phyloP scores from a whole-genome alignment of 2,329 filamentous ascomycete genomes.

The Pyricularia grisea region DNA sequence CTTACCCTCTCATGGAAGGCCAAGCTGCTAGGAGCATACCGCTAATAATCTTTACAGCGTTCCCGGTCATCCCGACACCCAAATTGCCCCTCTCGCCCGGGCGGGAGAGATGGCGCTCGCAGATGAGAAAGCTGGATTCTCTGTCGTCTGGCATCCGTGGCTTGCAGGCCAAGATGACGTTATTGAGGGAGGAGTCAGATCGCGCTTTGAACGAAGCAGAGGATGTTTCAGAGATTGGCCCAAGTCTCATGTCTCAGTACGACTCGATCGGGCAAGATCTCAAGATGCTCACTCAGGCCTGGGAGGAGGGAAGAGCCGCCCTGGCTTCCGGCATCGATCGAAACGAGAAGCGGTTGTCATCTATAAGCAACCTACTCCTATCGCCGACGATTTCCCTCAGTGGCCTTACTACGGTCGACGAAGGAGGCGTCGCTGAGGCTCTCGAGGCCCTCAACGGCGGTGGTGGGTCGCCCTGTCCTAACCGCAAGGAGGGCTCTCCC shows the following conservation, averaged over 20 bases:
- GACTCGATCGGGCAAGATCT: constrained; percentile 89
- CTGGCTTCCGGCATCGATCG: constrained; percentile 74
- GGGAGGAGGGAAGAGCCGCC: constrained; percentile 80
- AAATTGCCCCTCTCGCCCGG: constrained; percentile 56
- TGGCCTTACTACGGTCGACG: constrained; percentile 55
- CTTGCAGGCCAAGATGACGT: constrained; percentile 87
- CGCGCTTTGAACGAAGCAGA: constrained; percentile 64
- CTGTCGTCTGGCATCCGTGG: constrained; percentile 85
- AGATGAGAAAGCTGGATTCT: constrained; percentile 79
- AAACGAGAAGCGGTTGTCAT: constrained; percentile 62
- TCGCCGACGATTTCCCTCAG: constrained; percentile 56
- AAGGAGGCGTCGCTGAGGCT: constrained; percentile 44
- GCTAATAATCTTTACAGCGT: constrained; percentile 29
- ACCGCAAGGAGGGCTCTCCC: constrained; percentile 36
- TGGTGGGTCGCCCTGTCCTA: constrained; percentile 49
- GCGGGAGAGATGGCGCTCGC: constrained; percentile 77
- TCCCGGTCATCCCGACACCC: constrained; percentile 44
- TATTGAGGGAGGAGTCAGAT: constrained; percentile 84
- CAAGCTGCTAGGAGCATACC: constrained; percentile 10
- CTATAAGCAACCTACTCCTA: constrained; percentile 46
- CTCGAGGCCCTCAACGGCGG: constrained; percentile 66
- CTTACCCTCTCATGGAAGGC: neutral
- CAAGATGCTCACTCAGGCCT: constrained; percentile 68
- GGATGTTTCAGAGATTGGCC: constrained; percentile 66
- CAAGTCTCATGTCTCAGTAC: constrained; percentile 77